Evolutionary conservation across 176 grass and related monocot genomes (phyloP).

Genomic region (Oryza punctata): DNA sequence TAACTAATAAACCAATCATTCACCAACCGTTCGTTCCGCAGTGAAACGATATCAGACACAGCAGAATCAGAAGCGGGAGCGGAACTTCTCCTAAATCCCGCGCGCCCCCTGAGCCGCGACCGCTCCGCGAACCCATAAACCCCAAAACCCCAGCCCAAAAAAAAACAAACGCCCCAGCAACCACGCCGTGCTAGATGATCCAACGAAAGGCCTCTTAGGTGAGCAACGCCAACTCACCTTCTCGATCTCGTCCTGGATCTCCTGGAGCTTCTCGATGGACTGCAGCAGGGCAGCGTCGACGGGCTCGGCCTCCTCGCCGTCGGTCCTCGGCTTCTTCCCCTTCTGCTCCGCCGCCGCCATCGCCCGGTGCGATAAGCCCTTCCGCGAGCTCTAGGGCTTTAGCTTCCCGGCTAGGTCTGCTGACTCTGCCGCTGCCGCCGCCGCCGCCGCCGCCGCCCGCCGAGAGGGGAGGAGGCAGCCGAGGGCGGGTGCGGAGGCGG

Average conservation of each 20-base stretch:
- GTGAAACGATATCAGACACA: background rate
- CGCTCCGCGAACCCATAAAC: background rate
- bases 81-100: background rate
- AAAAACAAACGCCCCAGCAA: background rate
- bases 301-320: conserved; percentile 33
- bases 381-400: conserved; percentile 50
- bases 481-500: background rate
- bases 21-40: background rate
- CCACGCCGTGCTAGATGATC: background rate
- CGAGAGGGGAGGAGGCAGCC: conserved; percentile 1
- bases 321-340: conserved; percentile 59
- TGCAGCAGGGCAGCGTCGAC: conserved; percentile 49
- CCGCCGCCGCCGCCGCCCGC: background rate
- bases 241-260: conserved; percentile 71
- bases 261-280: conserved; percentile 65
- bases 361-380: conserved; percentile 15
- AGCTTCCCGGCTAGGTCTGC: background rate
- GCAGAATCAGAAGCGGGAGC: conserved; percentile 16
- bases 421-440: background rate
- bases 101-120: too few relatives aligned
- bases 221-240: conserved; percentile 45
- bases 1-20: background rate
- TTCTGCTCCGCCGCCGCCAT: conserved; percentile 53
- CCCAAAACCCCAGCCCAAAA: background rate
- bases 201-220: too few relatives aligned